A percentile compares a stretch with the other conserved stretches of the same genome.
Conservation (phyloP, 257 asterid genomes). For the Capsicum pubescens region DNA sequence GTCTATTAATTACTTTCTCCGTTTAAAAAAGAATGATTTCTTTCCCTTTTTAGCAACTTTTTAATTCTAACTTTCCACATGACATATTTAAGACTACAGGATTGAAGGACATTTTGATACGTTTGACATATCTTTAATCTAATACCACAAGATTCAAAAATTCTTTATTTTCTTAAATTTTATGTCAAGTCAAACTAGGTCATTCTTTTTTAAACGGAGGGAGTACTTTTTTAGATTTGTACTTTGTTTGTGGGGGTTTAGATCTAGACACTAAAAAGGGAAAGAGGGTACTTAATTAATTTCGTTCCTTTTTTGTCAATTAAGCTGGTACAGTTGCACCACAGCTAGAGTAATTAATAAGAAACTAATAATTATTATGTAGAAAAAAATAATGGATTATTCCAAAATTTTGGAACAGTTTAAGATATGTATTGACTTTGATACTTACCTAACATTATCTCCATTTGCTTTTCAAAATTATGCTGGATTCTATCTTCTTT, state of each 20-base stretch:
- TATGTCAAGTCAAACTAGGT: no score
- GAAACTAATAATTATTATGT: neutral
- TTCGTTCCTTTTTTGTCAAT: neutral
- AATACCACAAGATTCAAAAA: no score
- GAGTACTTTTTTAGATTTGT: neutral
- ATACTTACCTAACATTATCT: constrained; percentile 10
- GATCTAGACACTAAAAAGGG: neutral
- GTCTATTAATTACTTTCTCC: neutral
- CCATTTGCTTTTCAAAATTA: neutral
- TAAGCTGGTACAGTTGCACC: constrained; percentile 16
- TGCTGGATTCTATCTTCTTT: neutral
- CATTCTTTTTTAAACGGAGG: no score
- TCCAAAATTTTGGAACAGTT: neutral
- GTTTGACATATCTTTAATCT: no score
- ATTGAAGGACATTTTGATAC: no score
- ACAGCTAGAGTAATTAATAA: neutral
- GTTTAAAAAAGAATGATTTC: no score
- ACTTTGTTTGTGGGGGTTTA: neutral
- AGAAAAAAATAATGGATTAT: neutral
- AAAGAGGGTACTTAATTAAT: neutral
- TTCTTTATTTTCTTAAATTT: no score
- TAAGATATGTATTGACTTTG: constrained; percentile 1
- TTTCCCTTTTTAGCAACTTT: no score
- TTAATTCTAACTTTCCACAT: no score
- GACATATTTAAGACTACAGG: no score